Conservation (phyloP, 495 filamentous ascomycete genomes). For the Stereocaulon alpinum region DNA sequence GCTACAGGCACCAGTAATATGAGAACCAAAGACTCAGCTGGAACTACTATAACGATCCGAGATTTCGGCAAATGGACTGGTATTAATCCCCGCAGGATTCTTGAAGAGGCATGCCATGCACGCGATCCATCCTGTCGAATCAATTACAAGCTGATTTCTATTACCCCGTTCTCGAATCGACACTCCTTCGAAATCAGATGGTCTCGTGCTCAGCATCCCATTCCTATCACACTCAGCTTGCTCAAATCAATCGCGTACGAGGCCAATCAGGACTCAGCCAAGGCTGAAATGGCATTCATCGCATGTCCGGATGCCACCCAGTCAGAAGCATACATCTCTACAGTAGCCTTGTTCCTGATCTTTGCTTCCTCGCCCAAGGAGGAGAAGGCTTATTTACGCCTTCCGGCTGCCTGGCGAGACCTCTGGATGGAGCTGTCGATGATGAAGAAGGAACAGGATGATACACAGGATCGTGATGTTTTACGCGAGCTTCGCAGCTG, state of each 20-base stretch:
- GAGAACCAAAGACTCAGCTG: constrained; percentile 20
- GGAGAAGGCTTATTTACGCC: constrained; percentile 68
- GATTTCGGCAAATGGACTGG: constrained; percentile 78
- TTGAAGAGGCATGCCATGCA: constrained; percentile 82
- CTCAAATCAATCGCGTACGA: constrained; percentile 34
- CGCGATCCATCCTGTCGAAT: constrained; percentile 61
- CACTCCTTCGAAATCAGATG: constrained; percentile 66
- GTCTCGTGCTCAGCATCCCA: constrained; percentile 63
- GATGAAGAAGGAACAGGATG: constrained; percentile 54
- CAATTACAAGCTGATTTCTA: constrained; percentile 55
- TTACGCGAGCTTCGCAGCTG: constrained; percentile 53
- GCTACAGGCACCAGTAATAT: background rate
- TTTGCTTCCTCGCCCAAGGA: constrained; percentile 69
- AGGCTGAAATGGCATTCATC: constrained; percentile 61
- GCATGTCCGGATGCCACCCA: constrained; percentile 69
- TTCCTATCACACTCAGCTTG: constrained; percentile 26
- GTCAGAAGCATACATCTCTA: constrained; percentile 78
- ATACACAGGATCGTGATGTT: constrained; percentile 54
- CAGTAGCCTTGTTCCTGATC: constrained; percentile 67
- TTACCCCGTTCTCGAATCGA: constrained; percentile 60
- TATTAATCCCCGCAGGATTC: constrained; percentile 54
- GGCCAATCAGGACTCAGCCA: constrained; percentile 35
- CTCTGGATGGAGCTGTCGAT: constrained; percentile 71
- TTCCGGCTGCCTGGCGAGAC: constrained; percentile 74
- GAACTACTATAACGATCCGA: constrained; percentile 43